Percentiles rank a stretch among this genome's conserved stretches.
Evolutionary conservation across 768 basidiomycete genomes (phyloP).

Genomic region (Suillus fuscotomentosus): DNA sequence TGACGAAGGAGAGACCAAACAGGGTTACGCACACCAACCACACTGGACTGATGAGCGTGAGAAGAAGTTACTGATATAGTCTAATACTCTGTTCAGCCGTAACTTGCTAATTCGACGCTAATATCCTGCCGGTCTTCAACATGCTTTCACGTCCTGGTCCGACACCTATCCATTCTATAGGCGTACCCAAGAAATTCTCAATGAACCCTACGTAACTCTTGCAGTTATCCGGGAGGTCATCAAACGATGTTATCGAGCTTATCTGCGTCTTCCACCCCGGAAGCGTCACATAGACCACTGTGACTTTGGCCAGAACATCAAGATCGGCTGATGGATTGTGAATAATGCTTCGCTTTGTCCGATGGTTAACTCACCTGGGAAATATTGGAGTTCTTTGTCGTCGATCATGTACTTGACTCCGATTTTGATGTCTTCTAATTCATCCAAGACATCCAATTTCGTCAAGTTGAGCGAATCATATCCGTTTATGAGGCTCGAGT

Average conservation of each 20-base stretch:
- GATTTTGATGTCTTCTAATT: constrained; percentile 83
- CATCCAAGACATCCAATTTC: constrained; percentile 91
- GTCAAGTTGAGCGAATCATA: constrained; percentile 94
- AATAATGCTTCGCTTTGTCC: background rate
- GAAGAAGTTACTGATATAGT: constrained; percentile 11
- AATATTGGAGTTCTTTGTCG: constrained; percentile 75
- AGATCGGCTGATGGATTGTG: constrained; percentile 64
- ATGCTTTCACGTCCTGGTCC: constrained; percentile 87
- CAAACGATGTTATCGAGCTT: constrained; percentile 56
- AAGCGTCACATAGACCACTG: constrained; percentile 85
- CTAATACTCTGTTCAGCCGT: background rate
- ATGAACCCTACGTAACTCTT: constrained; percentile 86
- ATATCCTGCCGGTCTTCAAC: constrained; percentile 32
- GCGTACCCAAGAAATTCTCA: constrained; percentile 68
- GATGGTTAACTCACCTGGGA: constrained; percentile 66
- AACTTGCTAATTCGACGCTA: constrained; percentile 20
- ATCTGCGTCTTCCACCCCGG: constrained; percentile 92
- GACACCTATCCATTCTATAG: constrained; percentile 90
- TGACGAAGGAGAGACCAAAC: constrained; percentile 27
- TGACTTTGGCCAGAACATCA: constrained; percentile 71
- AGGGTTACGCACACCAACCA: constrained; percentile 15
- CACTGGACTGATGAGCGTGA: constrained; percentile 18
- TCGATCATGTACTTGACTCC: constrained; percentile 77
- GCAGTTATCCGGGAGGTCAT: constrained; percentile 81
- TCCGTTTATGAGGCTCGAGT: constrained; percentile 93